phyloP scores from a whole-genome alignment of 2,329 filamentous ascomycete genomes.

The Zasmidium cellare region DNA sequence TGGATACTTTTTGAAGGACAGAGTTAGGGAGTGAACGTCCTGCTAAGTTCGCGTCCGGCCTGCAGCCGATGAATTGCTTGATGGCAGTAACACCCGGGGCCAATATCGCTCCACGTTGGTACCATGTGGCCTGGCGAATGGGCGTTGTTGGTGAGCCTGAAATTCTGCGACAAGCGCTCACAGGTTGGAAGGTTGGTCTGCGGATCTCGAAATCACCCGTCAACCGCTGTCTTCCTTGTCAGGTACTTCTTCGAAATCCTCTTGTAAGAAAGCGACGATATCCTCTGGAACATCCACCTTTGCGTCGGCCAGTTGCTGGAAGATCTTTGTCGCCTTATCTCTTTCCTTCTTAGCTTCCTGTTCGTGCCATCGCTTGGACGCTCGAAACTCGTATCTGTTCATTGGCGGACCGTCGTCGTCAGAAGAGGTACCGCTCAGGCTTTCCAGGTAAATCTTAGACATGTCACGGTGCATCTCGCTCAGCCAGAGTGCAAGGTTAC shows the following conservation, averaged over 20 bases:
- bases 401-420: constrained; percentile 8
- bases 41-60: no score
- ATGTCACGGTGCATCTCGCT: constrained; percentile 59
- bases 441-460: not conserved
- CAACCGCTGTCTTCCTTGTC: not conserved
- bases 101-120: no score
- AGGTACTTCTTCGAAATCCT: constrained; percentile 5
- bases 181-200: no score
- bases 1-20: no score
- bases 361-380: constrained; percentile 9
- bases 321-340: constrained; percentile 15
- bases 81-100: no score
- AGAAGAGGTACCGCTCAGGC: constrained; percentile 4
- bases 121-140: no score
- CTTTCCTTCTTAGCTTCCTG: constrained; percentile 10
- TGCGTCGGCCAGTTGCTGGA: constrained; percentile 7
- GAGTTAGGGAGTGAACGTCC: no score
- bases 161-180: no score
- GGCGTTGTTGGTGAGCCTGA: no score
- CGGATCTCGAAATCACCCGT: no score
- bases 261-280: constrained; percentile 12
- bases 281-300: constrained; percentile 13
- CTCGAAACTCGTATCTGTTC: not conserved
- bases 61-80: not conserved
- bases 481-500: constrained; percentile 73